Evolutionary conservation across 139 green algal species (phyloP).

Genomic region (Astrephomene gubernaculifera): DNA sequence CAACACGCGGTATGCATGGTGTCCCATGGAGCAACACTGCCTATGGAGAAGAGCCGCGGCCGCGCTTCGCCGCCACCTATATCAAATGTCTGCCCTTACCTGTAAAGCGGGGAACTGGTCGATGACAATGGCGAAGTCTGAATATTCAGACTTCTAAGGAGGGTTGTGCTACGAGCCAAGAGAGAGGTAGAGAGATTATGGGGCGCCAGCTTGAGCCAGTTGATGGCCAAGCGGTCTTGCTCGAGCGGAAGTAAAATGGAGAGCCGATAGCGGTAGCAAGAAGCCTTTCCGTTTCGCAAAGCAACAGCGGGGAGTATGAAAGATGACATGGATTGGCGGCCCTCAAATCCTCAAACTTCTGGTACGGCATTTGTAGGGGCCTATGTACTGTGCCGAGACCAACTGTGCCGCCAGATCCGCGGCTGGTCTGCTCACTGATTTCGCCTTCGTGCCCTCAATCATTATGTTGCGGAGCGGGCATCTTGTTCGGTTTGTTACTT

Average conservation of each 20-base stretch:
- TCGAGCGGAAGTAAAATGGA: background rate
- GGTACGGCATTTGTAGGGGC: no score
- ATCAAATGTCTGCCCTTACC: background rate
- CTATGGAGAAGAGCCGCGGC: no score
- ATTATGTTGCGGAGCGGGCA: no score
- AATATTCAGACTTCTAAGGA: conserved; percentile 26
- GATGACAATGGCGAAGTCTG: background rate
- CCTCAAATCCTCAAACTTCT: no score
- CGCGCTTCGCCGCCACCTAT: background rate
- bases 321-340: no score
- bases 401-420: no score
- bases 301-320: background rate
- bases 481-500: no score
- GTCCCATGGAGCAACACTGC: no score
- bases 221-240: background rate
- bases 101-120: conserved; percentile 2
- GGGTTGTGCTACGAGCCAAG: conserved; percentile 17
- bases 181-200: conserved; percentile 21
- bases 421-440: no score
- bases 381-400: no score
- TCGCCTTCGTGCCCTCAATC: no score
- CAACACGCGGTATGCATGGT: no score
- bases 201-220: conserved; percentile 25
- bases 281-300: background rate
- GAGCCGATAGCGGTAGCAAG: background rate